Evolutionary conservation across 2,329 filamentous ascomycete species (phyloP), one percentile per base, ranked within the genome.

Genomic region (Chaetomium sp.): DNA sequence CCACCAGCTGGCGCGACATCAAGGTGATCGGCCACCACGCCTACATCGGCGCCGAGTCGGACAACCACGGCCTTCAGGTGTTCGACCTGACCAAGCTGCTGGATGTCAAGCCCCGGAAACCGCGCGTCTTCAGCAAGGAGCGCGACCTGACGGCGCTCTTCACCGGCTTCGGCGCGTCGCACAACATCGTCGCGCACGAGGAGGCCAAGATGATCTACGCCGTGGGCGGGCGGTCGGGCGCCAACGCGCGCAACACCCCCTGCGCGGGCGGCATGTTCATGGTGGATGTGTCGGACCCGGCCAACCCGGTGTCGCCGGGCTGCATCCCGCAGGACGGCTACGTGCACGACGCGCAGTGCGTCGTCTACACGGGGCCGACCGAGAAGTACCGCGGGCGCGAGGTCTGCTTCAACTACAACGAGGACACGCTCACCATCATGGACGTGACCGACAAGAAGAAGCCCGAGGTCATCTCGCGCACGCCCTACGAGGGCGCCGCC

Each of bases 301-400:
- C 57, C 27, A 51, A 51, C 12, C 57, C 57, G 4, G 16, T 25
- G 0, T 60, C 57, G 4, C 57, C 57, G 8, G 57, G 57, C 19
- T 60, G 57, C 57, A 51, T 60, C 47, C 2, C 57, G n/a, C 57
- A 60, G 3, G 57, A 60, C 47, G 57, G 57, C 57, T 60, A 60
- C 57, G 57, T 60, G 42, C 57, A 60, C 57, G 57, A 60, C 57
- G 45, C 57, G 31, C 57, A 60, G 57, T 60, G 57, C 57, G 57
- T 60, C 21, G 23, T 51, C 5, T 60, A 60, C 57, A 51, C 45
- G 5, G 57, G 57, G 6, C 57, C 57, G 2, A 27, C 27, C 2
- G 57, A 60, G 21, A 60, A 60, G 13, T 51, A 60, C 57, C 45
- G 33, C 57, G 57, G 47, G 31, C 45, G 47, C 7, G 23, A 60